These are phyloP conservation scores for Colletotrichum sp. DNA, from an alignment of 2,329 filamentous ascomycete species.

Conservation along the genomic window DNA sequence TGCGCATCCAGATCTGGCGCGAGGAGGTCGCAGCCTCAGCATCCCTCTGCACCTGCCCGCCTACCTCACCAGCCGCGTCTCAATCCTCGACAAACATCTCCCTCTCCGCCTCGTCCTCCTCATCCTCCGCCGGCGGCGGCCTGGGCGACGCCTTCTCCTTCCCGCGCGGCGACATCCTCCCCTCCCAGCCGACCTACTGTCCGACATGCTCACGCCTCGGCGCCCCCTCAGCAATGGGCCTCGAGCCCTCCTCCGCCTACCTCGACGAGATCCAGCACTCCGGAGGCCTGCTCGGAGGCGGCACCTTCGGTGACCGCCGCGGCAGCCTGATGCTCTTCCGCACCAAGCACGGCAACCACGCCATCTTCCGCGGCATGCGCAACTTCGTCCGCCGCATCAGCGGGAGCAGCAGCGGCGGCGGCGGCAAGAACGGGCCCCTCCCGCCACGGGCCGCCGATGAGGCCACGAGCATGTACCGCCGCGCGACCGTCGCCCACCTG, in stretches of 20 bases:
- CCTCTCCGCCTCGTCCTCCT: slow-evolving; percentile 25
- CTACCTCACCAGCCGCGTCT: slow-evolving; percentile 32
- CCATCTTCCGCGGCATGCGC: slow-evolving; percentile 18
- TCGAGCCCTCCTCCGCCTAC: slow-evolving; percentile 9
- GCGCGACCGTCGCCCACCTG: background rate
- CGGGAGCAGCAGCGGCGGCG: background rate
- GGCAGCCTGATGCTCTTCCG: background rate
- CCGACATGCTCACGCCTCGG: slow-evolving; percentile 18
- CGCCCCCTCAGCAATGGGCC: slow-evolving; percentile 13
- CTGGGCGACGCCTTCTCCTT: slow-evolving; percentile 20
- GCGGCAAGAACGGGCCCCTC: background rate
- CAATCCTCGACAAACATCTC: slow-evolving; percentile 23
- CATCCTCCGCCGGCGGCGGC: slow-evolving; percentile 12
- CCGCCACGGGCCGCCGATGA: slow-evolving; percentile 13
- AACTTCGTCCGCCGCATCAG: slow-evolving; percentile 17
- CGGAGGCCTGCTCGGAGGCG: background rate
- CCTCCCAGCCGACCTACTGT: slow-evolving; percentile 10
- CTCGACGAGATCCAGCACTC: background rate
- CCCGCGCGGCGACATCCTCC: slow-evolving; percentile 17
- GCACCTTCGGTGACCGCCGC: background rate
- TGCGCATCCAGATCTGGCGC: slow-evolving; percentile 55
- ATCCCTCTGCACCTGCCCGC: slow-evolving; percentile 36
- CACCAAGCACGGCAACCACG: slow-evolving; percentile 6
- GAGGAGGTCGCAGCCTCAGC: slow-evolving; percentile 48
- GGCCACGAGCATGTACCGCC: slow-evolving; percentile 16